Evolutionary conservation across 352 stramenopile genomes (phyloP).

Genomic region (Phytophthora megakarya): DNA sequence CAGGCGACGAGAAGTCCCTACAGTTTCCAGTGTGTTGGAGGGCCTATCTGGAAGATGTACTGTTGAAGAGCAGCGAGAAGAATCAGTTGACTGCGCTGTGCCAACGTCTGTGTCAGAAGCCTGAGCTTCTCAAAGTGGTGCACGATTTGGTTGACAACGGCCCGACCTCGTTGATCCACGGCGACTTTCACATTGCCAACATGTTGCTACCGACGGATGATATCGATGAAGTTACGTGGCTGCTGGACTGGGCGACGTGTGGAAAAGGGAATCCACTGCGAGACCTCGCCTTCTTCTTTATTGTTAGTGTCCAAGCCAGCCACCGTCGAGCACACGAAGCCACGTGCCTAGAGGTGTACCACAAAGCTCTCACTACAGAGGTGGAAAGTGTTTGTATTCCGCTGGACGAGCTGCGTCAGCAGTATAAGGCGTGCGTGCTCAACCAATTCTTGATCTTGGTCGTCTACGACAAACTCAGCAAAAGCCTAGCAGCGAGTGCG

Average conservation of each 20-base stretch:
- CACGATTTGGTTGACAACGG: constrained; percentile 60
- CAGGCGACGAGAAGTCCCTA: constrained; percentile 57
- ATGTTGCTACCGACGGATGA: constrained; percentile 53
- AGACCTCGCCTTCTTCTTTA: constrained; percentile 85
- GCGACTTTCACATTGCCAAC: constrained; percentile 85
- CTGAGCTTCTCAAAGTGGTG: constrained; percentile 42
- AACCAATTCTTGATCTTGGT: constrained; percentile 87
- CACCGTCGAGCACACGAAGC: constrained; percentile 53
- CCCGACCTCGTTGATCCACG: constrained; percentile 72
- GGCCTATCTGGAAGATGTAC: constrained; percentile 57
- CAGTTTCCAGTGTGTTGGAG: constrained; percentile 67
- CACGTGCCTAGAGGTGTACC: constrained; percentile 48
- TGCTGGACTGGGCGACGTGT: constrained; percentile 84
- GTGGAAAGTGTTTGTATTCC: constrained; percentile 27
- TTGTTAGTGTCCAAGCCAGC: constrained; percentile 64
- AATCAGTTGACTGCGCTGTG: constrained; percentile 47
- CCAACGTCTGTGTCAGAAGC: constrained; percentile 46
- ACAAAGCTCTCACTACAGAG: constrained; percentile 33
- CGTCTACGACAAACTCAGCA: constrained; percentile 80
- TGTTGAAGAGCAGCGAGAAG: constrained; percentile 37
- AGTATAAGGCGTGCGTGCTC: constrained; percentile 71
- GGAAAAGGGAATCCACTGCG: constrained; percentile 76
- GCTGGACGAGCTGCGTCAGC: constrained; percentile 46
- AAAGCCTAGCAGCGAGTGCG: constrained; percentile 75
- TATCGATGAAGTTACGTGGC: constrained; percentile 47